Percentiles rank a stretch among this genome's conserved stretches.
These are phyloP conservation scores for Aspergillus conjunctus DNA, from an alignment of 495 filamentous ascomycete species.

Conservation along the genomic window DNA sequence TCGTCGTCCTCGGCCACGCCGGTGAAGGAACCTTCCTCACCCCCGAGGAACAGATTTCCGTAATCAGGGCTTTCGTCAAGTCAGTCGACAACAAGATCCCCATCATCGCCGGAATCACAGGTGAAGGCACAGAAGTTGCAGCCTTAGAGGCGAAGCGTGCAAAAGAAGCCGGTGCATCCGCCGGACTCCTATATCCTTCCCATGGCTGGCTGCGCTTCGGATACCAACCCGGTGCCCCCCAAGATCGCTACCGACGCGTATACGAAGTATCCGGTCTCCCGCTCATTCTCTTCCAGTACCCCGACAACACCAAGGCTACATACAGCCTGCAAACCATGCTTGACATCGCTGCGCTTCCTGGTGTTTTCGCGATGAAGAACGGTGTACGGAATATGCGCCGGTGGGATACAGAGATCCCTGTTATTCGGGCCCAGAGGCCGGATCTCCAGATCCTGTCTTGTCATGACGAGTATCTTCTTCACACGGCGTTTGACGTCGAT, in stretches of 20 bases:
- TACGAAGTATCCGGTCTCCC: slow-evolving; percentile 37
- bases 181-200: slow-evolving; percentile 41
- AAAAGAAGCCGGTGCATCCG: slow-evolving; percentile 36
- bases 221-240: slow-evolving; percentile 39
- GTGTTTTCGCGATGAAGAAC: slow-evolving; percentile 42
- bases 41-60: slow-evolving; percentile 33
- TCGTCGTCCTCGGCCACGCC: slow-evolving; percentile 40
- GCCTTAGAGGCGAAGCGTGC: slow-evolving; percentile 39
- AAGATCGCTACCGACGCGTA: slow-evolving; percentile 36
- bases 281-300: slow-evolving; percentile 41
- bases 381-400: slow-evolving; percentile 43
- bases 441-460: slow-evolving; percentile 39
- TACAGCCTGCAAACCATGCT: slow-evolving; percentile 41
- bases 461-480: slow-evolving; percentile 41
- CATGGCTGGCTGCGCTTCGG: slow-evolving; percentile 44
- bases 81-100: slow-evolving; percentile 38
- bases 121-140: slow-evolving; percentile 40
- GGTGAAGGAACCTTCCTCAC: slow-evolving; percentile 42
- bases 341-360: slow-evolving; percentile 38
- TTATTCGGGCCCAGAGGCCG: slow-evolving; percentile 34
- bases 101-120: slow-evolving; percentile 40
- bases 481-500: slow-evolving; percentile 40
- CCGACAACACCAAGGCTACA: slow-evolving; percentile 40
- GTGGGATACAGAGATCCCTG: slow-evolving; percentile 41
- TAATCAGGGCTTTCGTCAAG: slow-evolving; percentile 39